Evolutionary conservation across 768 basidiomycete species (phyloP), one percentile per base, ranked within the genome.

Genomic region (Psilocybe cyanescens): DNA sequence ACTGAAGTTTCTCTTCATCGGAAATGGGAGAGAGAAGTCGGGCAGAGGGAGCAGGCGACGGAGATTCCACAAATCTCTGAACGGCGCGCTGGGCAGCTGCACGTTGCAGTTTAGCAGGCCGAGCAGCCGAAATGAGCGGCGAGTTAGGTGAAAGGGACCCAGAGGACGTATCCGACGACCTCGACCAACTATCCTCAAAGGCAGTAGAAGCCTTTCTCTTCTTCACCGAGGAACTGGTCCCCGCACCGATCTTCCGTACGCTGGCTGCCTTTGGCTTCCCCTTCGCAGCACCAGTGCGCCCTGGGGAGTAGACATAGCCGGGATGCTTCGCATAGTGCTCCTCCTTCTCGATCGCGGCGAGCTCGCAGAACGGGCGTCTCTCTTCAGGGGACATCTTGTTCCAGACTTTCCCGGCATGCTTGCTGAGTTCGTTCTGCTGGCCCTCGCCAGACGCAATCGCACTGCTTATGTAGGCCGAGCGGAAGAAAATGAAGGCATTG

Each of bases 401-500:
- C 76, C 76, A 78, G 11, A 63, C 65, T n/a, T 62, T 63, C 1
- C 65, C 76, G 4, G 78, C 77, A 2, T 64, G 64, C 35, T 69
- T 68, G 63, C 77, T 78, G 47, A 77, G 69, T 28, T 74, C 65
- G 31, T 74, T 73, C 64, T 79, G 77, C 55, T 73, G 72, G 14
- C 64, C 65, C 30, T 67, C 65, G 11, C 37, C 51, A 11, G 63
- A 35, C 5, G 60, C 39, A 24, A 24, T 41, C 31, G 49, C 29
- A 33, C 24, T 24, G 24, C 24, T 58, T 55, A 72, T 71, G 47
- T 70, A 63, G 5, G 47, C 53, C 8, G 75, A 78, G 19, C 78
- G 76, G 65, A 75, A 78, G 58, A 75, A 45, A 55, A 79, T 76
- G 62, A 79, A 79, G 14, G 76, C 72, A 58, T 79, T 79, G n/a